Conservation (phyloP, 495 filamentous ascomycete genomes). For the Penicillium atrosanguineum region DNA sequence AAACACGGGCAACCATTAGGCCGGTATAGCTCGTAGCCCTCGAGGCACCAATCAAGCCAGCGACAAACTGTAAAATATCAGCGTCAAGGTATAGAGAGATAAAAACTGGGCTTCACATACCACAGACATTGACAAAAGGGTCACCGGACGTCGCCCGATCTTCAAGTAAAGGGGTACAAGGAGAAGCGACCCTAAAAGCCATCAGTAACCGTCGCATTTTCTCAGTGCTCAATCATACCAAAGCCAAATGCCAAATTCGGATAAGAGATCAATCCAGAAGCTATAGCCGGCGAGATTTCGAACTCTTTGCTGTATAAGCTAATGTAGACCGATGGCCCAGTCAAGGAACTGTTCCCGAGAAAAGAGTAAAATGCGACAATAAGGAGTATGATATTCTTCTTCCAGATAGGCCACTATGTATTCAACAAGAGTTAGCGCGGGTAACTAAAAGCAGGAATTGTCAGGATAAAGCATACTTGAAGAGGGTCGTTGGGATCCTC, state of each 20-base stretch:
- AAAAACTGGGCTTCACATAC: slow-evolving; percentile 25
- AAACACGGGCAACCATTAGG: slow-evolving; percentile 54
- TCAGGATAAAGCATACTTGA: slow-evolving; percentile 31
- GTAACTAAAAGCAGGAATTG: not conserved
- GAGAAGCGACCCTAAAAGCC: slow-evolving; percentile 47
- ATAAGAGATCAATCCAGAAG: slow-evolving; percentile 59
- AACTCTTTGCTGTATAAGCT: slow-evolving; percentile 56
- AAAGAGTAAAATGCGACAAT: slow-evolving; percentile 61
- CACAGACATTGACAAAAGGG: slow-evolving; percentile 46
- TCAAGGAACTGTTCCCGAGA: slow-evolving; percentile 55
- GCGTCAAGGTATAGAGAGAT: not conserved
- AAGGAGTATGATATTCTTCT: slow-evolving; percentile 59
- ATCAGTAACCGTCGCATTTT: slow-evolving; percentile 2
- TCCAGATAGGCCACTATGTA: slow-evolving; percentile 52
- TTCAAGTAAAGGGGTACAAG: slow-evolving; percentile 60
- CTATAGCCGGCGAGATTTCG: slow-evolving; percentile 43
- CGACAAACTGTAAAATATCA: slow-evolving; percentile 43
- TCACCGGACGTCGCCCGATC: slow-evolving; percentile 55
- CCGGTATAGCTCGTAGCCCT: slow-evolving; percentile 47
- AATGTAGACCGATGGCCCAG: slow-evolving; percentile 61
- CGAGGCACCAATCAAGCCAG: slow-evolving; percentile 56
- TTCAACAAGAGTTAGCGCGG: not conserved
- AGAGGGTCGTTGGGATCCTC: slow-evolving; percentile 66
- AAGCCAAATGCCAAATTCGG: slow-evolving; percentile 64
- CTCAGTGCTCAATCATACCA: slow-evolving; percentile 26